phyloP scores from a whole-genome alignment of 768 basidiomycete genomes.

The Pulveroboletus ravenelii region DNA sequence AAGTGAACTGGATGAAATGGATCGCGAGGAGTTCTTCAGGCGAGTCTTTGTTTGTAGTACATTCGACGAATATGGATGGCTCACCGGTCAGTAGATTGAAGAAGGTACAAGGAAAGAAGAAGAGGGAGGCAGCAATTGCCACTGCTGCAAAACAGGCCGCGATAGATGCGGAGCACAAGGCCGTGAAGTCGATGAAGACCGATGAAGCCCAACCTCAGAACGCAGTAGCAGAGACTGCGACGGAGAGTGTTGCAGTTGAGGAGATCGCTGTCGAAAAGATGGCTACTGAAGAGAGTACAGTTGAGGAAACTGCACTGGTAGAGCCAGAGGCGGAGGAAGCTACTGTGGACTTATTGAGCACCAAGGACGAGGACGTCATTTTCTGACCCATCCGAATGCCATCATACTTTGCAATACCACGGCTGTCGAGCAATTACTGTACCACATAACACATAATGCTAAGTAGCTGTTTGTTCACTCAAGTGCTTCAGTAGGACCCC shows the following conservation, averaged over 20 bases:
- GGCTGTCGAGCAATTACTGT: constrained; percentile 3
- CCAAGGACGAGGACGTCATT: constrained; percentile 90
- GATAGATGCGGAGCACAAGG: constrained; percentile 5
- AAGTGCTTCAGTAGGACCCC: not conserved
- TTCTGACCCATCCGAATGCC: constrained; percentile 49
- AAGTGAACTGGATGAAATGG: constrained; percentile 98
- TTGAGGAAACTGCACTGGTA: constrained; percentile 1
- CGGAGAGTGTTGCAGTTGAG: constrained; percentile 5
- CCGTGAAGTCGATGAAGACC: not conserved
- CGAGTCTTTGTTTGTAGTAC: constrained; percentile 25
- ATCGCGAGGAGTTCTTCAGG: constrained; percentile 93
- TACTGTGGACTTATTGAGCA: constrained; percentile 64
- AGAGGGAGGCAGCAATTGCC: constrained; percentile 60
- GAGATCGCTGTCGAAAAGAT: constrained; percentile 12
- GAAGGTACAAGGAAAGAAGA: constrained; percentile 98
- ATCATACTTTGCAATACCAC: constrained; percentile 2
- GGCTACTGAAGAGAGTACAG: constrained; percentile 28
- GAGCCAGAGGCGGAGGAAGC: constrained; percentile 29
- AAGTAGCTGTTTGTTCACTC: constrained; percentile 7
- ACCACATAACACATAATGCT: constrained; percentile 12
- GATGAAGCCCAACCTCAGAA: constrained; percentile 5
- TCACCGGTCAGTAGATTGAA: constrained; percentile 58
- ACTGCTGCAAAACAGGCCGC: constrained; percentile 21
- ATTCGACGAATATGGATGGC: not conserved
- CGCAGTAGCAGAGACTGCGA: not conserved